Evolutionary conservation across 208 protist genomes (phyloP), one percentile per base, ranked within the genome.

Genomic region (Vickermania ingenoplastis): DNA sequence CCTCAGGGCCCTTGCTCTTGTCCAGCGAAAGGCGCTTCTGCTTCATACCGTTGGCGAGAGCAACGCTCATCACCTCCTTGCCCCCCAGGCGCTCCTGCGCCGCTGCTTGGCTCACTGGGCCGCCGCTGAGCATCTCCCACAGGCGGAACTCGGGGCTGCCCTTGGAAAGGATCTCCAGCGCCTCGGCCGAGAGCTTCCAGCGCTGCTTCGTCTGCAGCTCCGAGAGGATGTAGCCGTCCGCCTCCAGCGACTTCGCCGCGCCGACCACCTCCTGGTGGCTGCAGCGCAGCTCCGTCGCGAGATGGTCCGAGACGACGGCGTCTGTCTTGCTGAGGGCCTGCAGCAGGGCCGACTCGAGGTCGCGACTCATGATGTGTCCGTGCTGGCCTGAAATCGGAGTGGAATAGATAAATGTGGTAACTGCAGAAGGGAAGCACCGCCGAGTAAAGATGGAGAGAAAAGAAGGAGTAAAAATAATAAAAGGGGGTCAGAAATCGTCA

Each of bases 11-110:
- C 1, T 72, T 69, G 11, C 11, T n/a, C 79, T 97, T 97, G 41
- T 77, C 75, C 22, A 96, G 75, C 45, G 79, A 75, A 64, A 98
- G 86, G 65, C 96, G 85, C 61, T 96, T 94, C 23, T 75, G 63
- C 77, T 97, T 94, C 77, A 98, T 97, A 31, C 94, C 95, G 66
- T 98, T 91, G 28, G 82, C 59, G 49, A 97, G 68, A 41, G 87
- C 94, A 4, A 95, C 80, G 23, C 75, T 53, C 1, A 83, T 79
- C 2, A 55, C 53, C 45, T 84, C 77, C 65, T 83, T 82, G 17
- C 36, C 36, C 53, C 83, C 89, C 5, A 89, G 27, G 53, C 67
- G 77, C 53, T 54, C 65, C 60, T 79, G 68, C 23, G 89, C 64
- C 14, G 63, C 77, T 26, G 75, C 69, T 57, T 90, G 79, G 21